A percentile compares a stretch with the other conserved stretches of the same genome.
Evolutionary conservation across 2,329 filamentous ascomycete species (phyloP).

Genomic region (Fusarium musae): DNA sequence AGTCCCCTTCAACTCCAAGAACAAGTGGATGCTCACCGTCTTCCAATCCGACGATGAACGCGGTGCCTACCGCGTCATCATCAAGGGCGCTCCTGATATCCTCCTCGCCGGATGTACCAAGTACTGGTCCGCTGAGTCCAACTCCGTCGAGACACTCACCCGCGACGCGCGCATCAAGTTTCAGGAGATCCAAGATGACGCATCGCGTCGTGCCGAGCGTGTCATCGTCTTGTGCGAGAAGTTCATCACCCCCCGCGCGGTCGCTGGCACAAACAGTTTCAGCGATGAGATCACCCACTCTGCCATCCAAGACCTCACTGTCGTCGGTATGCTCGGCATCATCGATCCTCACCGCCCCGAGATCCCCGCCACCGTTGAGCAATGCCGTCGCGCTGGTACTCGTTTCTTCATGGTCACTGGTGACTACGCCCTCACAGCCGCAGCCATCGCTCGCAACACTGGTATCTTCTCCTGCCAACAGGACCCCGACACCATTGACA

Average conservation of each 20-base stretch:
- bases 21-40: constrained; percentile 61
- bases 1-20: constrained; percentile 62
- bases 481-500: constrained; percentile 52
- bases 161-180: constrained; percentile 48
- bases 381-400: constrained; percentile 57
- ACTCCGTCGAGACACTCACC: constrained; percentile 50
- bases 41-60: constrained; percentile 42
- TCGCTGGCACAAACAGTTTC: constrained; percentile 58
- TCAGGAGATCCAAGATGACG: constrained; percentile 51
- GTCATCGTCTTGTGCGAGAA: constrained; percentile 57
- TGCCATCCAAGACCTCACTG: constrained; percentile 55
- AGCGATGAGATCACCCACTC: constrained; percentile 59
- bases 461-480: constrained; percentile 68
- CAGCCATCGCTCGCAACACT: constrained; percentile 72
- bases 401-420: constrained; percentile 62
- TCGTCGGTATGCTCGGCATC: constrained; percentile 64
- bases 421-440: constrained; percentile 66
- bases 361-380: constrained; percentile 53
- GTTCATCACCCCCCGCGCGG: constrained; percentile 42
- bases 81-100: constrained; percentile 67
- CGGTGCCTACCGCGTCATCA: constrained; percentile 55
- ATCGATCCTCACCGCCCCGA: constrained; percentile 59
- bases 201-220: constrained; percentile 56
- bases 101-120: constrained; percentile 52
- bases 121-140: constrained; percentile 49